Conservation (phyloP, 176 grass and related monocot genomes). For the Bolboschoenus planiculmis region DNA sequence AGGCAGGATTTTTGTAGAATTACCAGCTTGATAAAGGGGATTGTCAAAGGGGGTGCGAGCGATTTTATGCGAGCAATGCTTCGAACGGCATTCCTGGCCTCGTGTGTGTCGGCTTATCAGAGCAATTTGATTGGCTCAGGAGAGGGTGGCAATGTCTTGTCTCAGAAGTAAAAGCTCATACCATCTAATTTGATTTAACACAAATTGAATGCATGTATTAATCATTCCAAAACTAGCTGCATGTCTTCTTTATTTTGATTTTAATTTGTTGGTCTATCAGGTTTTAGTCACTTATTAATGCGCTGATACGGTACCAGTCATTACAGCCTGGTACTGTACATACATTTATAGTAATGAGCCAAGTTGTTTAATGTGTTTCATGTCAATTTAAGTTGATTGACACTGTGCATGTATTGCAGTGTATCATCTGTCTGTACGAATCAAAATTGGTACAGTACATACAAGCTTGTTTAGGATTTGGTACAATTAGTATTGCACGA, state of each 20-base stretch:
- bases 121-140: conserved; percentile 43
- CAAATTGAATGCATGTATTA: neutral
- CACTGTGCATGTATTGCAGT: neutral
- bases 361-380: neutral
- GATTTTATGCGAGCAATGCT: conserved; percentile 78
- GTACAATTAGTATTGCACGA: neutral
- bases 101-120: conserved; percentile 70
- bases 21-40: conserved; percentile 46
- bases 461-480: neutral
- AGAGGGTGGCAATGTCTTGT: conserved; percentile 57
- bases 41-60: conserved; percentile 54
- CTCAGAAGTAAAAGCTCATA: conserved; percentile 42
- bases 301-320: neutral
- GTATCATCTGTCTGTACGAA: neutral
- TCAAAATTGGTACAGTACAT: neutral
- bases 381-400: neutral
- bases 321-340: neutral
- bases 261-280: neutral
- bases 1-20: conserved; percentile 47
- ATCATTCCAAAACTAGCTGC: neutral
- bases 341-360: neutral
- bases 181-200: neutral
- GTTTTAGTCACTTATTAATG: neutral
- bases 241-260: neutral
- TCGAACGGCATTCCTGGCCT: conserved; percentile 54